phyloP scores from a whole-genome alignment of 495 filamentous ascomycete genomes.

The Hypoxylon crocopeplum region DNA sequence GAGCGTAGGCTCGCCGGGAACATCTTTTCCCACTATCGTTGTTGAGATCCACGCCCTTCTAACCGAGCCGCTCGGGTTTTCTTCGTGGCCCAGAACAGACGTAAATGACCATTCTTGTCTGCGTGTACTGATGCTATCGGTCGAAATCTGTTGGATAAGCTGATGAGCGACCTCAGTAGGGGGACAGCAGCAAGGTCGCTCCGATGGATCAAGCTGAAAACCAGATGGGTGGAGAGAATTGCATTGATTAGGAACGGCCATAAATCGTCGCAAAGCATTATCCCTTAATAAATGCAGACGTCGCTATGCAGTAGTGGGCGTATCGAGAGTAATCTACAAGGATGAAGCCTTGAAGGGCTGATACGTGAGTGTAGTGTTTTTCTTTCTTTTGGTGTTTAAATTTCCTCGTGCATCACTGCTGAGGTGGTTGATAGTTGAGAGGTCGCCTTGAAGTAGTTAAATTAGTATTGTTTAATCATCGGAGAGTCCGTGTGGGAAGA shows the following conservation, averaged over 20 bases:
- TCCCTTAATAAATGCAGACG: slow-evolving; percentile 45
- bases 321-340: slow-evolving; percentile 36
- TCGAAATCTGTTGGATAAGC: slow-evolving; percentile 18
- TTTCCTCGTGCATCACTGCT: slow-evolving; percentile 42
- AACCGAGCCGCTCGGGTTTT: slow-evolving; percentile 4
- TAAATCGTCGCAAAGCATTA: slow-evolving; percentile 42
- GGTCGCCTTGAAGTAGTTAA: slow-evolving; percentile 65
- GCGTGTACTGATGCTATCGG: slow-evolving; percentile 20
- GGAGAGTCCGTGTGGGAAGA: slow-evolving; percentile 7
- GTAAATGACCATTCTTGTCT: slow-evolving; percentile 19
- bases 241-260: slow-evolving; percentile 29
- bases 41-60: background rate
- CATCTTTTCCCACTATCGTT: slow-evolving; percentile 2
- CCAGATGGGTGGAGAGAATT: slow-evolving; percentile 18
- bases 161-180: background rate
- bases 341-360: slow-evolving; percentile 12
- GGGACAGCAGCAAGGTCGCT: slow-evolving; percentile 4
- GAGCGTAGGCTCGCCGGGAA: slow-evolving; percentile 10
- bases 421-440: slow-evolving; percentile 81
- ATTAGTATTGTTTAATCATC: background rate
- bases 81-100: slow-evolving; percentile 13
- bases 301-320: slow-evolving; percentile 52
- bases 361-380: slow-evolving; percentile 5
- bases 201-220: slow-evolving; percentile 17
- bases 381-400: background rate